A percentile compares a stretch with the other conserved stretches of the same genome.
Evolutionary conservation across 2,329 filamentous ascomycete genomes (phyloP).

Genomic region (Ascochyta koolunga): DNA sequence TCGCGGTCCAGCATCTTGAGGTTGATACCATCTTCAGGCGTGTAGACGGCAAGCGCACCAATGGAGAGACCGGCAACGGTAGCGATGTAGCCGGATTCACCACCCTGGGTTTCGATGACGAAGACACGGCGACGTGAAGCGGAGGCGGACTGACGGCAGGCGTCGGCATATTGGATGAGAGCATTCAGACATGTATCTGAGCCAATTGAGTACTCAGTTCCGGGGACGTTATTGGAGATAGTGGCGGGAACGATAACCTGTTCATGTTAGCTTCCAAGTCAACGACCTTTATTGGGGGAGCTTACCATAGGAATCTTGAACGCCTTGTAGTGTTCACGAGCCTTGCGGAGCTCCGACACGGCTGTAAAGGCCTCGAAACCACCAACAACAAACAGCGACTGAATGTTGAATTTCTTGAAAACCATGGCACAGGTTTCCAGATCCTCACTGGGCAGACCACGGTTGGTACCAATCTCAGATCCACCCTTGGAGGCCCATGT

Average conservation of each 20-base stretch:
- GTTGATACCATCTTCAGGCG: slow-evolving; percentile 92
- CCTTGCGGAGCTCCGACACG: slow-evolving; percentile 83
- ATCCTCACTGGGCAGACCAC: slow-evolving; percentile 86
- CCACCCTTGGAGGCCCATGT: slow-evolving; percentile 95
- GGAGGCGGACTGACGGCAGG: slow-evolving; percentile 95
- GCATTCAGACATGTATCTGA: slow-evolving; percentile 97
- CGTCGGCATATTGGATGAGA: slow-evolving; percentile 92
- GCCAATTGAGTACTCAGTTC: slow-evolving; percentile 94
- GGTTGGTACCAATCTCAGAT: slow-evolving; percentile 97
- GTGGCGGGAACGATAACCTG: slow-evolving; percentile 92
- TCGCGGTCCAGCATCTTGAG: slow-evolving; percentile 91
- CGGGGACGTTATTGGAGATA: slow-evolving; percentile 97
- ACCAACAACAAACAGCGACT: slow-evolving; percentile 89
- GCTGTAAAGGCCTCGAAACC: slow-evolving; percentile 97
- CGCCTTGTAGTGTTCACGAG: slow-evolving; percentile 75
- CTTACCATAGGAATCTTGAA: slow-evolving; percentile 84
- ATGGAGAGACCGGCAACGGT: slow-evolving; percentile 90
- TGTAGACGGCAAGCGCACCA: slow-evolving; percentile 92
- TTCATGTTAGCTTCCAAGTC: slow-evolving; percentile 12
- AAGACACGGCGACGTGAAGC: slow-evolving; percentile 93
- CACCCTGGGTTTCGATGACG: slow-evolving; percentile 97
- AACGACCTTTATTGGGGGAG: background rate
- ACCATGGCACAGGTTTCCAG: slow-evolving; percentile 82
- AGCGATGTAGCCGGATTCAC: slow-evolving; percentile 90
- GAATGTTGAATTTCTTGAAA: slow-evolving; percentile 85